Percentiles rank a stretch among this genome's conserved stretches.
Evolutionary conservation across 352 stramenopile genomes (phyloP).

Genomic region (Globisporangium spiculum): DNA sequence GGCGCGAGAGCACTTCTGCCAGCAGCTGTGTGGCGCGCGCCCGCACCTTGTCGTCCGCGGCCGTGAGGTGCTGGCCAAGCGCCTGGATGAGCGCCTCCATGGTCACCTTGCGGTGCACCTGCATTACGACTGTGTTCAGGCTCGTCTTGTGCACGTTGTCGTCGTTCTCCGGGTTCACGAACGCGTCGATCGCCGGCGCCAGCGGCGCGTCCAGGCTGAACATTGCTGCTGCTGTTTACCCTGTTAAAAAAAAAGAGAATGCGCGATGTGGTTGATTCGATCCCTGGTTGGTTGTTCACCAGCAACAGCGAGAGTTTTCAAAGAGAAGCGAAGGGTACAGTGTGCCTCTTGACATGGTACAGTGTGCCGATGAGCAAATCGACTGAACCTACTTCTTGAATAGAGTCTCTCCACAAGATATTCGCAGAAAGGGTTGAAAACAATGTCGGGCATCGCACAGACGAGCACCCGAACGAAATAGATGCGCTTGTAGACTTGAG

Average conservation of each 20-base stretch:
- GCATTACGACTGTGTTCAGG: constrained; percentile 88
- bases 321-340: too few relatives aligned
- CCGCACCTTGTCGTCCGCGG: constrained; percentile 75
- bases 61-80: constrained; percentile 70
- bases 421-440: constrained; percentile 48
- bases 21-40: constrained; percentile 79
- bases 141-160: constrained; percentile 81
- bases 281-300: neutral
- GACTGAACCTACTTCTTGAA: too few relatives aligned
- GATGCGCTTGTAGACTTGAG: constrained; percentile 27
- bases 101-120: constrained; percentile 72
- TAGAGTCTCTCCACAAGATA: too few relatives aligned
- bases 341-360: too few relatives aligned
- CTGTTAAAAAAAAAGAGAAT: neutral
- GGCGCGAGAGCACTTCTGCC: constrained; percentile 84
- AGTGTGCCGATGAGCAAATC: too few relatives aligned
- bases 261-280: neutral
- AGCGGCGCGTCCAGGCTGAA: constrained; percentile 84
- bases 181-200: constrained; percentile 80
- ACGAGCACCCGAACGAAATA: constrained; percentile 49
- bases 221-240: constrained; percentile 30
- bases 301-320: too few relatives aligned
- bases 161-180: constrained; percentile 84
- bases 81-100: constrained; percentile 82
- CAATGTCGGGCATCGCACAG: constrained; percentile 41